These are phyloP conservation scores for Cryptosporidium ubiquitum DNA, from an alignment of 169 alveolate genomes.

Conservation along the genomic window DNA sequence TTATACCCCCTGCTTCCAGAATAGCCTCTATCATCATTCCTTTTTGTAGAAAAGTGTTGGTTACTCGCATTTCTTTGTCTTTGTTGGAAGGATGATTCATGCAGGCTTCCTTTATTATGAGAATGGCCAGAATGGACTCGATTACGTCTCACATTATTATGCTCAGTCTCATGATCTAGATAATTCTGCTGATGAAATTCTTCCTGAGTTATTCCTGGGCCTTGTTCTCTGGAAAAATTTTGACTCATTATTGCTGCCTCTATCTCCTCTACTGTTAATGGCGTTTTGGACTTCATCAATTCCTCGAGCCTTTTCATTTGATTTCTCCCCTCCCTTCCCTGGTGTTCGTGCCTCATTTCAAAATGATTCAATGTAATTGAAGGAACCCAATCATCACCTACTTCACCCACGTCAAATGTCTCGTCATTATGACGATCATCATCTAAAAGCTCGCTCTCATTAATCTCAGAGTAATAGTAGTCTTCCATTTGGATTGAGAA, in stretches of 20 bases:
- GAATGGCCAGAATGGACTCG: constrained; percentile 8
- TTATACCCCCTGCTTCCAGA: background rate
- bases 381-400: constrained; percentile 74
- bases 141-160: background rate
- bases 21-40: constrained; percentile 5
- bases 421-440: constrained; percentile 69
- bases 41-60: background rate
- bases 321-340: background rate
- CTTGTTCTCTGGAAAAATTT: constrained; percentile 21
- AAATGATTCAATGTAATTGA: constrained; percentile 53
- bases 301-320: background rate
- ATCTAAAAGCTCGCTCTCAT: constrained; percentile 56
- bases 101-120: constrained; percentile 1
- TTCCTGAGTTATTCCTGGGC: background rate
- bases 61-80: background rate
- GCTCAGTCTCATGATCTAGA: background rate
- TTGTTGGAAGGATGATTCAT: background rate
- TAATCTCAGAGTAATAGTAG: constrained; percentile 42
- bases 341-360: background rate
- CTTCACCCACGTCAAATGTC: constrained; percentile 63
- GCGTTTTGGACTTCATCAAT: constrained; percentile 25
- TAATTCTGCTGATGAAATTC: background rate
- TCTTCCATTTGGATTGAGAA: constrained; percentile 4
- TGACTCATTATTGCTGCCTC: constrained; percentile 61
- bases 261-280: constrained; percentile 54